Evolutionary conservation across 179 eudicot species (phyloP).

Genomic region (Spergularia azorica): DNA sequence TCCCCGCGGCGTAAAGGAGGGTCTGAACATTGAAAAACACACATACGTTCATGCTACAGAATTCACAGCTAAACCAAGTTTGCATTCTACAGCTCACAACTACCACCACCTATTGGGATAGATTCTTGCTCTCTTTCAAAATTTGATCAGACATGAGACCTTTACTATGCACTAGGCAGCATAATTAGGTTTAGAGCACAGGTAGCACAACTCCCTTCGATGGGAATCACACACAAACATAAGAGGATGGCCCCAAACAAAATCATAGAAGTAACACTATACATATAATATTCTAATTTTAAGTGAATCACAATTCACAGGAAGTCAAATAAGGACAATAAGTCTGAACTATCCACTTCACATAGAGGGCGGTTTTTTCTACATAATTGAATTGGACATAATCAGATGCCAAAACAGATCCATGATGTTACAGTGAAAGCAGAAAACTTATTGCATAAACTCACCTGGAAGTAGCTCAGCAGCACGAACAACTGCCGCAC

Average conservation of each 20-base stretch:
- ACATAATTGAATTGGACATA: slow-evolving; percentile 3
- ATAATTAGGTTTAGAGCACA: slow-evolving; percentile 1
- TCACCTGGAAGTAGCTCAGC: slow-evolving; percentile 96
- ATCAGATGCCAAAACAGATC: background rate
- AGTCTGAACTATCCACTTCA: background rate
- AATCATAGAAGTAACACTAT: background rate
- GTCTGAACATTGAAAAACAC: slow-evolving; percentile 41
- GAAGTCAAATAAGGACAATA: background rate
- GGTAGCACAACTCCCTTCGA: background rate
- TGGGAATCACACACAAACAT: background rate
- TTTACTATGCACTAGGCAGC: background rate
- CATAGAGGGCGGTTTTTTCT: background rate
- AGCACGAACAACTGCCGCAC: slow-evolving; percentile 79
- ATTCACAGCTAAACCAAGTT: background rate
- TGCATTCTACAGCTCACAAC: background rate
- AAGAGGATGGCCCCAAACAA: background rate
- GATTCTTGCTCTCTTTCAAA: background rate
- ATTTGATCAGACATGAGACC: background rate
- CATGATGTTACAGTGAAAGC: background rate
- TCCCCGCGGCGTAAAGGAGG: slow-evolving; percentile 90
- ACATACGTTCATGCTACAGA: background rate
- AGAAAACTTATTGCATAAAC: slow-evolving; percentile 1
- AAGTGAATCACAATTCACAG: too few relatives aligned
- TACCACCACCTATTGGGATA: background rate
- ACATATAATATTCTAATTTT: too few relatives aligned